Percentiles rank a stretch among this genome's conserved stretches.
Evolutionary conservation across 768 basidiomycete species (phyloP).

Genomic region (Daedaleopsis sinensis): DNA sequence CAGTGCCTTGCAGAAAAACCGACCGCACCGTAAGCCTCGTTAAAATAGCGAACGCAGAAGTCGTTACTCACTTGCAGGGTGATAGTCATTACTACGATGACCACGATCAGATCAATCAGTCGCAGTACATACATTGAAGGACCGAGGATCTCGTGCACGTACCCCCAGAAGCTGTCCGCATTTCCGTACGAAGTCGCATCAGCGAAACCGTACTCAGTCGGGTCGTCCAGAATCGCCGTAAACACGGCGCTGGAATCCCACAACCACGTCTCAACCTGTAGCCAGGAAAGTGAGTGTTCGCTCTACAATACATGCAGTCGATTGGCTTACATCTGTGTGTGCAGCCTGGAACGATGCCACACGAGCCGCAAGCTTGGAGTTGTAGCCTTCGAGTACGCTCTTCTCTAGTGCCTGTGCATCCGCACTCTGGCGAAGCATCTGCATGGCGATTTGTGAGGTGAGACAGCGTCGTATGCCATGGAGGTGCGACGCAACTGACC

Average conservation of each 20-base stretch:
- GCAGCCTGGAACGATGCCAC: slow-evolving; percentile 44
- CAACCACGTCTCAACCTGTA: slow-evolving; percentile 48
- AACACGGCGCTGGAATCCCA: slow-evolving; percentile 57
- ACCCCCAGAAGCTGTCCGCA: slow-evolving; percentile 59
- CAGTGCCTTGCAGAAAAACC: slow-evolving; percentile 18
- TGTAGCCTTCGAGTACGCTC: slow-evolving; percentile 53
- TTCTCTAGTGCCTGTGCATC: slow-evolving; percentile 44
- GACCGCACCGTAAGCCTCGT: too few species aligned
- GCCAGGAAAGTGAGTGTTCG: too few species aligned
- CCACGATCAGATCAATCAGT: background rate
- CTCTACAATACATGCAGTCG: too few species aligned
- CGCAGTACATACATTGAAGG: background rate
- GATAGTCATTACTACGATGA: slow-evolving; percentile 50
- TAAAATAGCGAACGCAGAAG: background rate
- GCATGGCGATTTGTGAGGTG: background rate
- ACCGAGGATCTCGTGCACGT: slow-evolving; percentile 22
- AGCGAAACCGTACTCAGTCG: slow-evolving; percentile 53
- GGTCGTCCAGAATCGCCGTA: slow-evolving; percentile 50
- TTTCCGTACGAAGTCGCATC: slow-evolving; percentile 52
- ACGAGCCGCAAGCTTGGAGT: slow-evolving; percentile 48
- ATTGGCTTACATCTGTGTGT: slow-evolving; percentile 47
- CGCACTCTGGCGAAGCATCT: slow-evolving; percentile 53
- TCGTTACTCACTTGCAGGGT: slow-evolving; percentile 45
- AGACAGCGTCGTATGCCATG: too few species aligned
- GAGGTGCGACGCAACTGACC: background rate